phyloP scores from a whole-genome alignment of 2,329 filamentous ascomycete species.

The Bipolaris victoriae region DNA sequence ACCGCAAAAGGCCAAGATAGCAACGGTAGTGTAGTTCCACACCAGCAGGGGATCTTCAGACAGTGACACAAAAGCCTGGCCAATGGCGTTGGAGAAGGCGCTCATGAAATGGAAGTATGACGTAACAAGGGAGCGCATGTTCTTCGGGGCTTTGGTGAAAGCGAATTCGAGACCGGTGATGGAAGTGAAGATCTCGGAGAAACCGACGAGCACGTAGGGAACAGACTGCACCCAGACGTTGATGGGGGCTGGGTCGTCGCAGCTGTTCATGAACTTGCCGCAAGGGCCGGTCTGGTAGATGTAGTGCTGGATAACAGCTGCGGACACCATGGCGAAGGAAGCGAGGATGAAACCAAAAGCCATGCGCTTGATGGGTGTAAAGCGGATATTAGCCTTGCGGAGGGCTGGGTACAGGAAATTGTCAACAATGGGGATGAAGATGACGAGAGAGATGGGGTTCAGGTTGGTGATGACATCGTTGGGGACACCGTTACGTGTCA shows the following conservation, averaged over 20 bases:
- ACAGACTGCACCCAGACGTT: constrained; percentile 65
- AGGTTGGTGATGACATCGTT: constrained; percentile 64
- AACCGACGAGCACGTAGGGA: constrained; percentile 60
- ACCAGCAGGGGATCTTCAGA: constrained; percentile 69
- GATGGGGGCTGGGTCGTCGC: constrained; percentile 63
- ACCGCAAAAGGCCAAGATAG: constrained; percentile 67
- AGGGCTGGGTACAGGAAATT: constrained; percentile 59
- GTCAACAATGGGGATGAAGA: constrained; percentile 62
- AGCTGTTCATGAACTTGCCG: constrained; percentile 62
- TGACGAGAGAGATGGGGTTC: constrained; percentile 60
- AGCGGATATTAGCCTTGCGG: constrained; percentile 55
- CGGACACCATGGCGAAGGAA: constrained; percentile 56
- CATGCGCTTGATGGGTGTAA: constrained; percentile 62
- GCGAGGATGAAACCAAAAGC: constrained; percentile 58
- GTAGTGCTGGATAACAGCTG: constrained; percentile 61
- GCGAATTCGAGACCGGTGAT: constrained; percentile 75
- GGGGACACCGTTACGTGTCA: constrained; percentile 59
- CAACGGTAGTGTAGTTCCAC: constrained; percentile 73
- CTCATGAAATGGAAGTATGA: constrained; percentile 73
- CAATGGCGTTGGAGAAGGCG: constrained; percentile 71
- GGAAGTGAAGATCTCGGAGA: constrained; percentile 64
- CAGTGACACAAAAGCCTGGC: constrained; percentile 70
- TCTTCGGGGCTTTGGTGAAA: constrained; percentile 76
- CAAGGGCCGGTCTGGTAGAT: constrained; percentile 70
- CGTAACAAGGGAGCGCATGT: constrained; percentile 79